Percentiles rank a stretch among this genome's conserved stretches.
phyloP scores from a whole-genome alignment of 2,329 filamentous ascomycete species.

The Cryphonectria parasitica region DNA sequence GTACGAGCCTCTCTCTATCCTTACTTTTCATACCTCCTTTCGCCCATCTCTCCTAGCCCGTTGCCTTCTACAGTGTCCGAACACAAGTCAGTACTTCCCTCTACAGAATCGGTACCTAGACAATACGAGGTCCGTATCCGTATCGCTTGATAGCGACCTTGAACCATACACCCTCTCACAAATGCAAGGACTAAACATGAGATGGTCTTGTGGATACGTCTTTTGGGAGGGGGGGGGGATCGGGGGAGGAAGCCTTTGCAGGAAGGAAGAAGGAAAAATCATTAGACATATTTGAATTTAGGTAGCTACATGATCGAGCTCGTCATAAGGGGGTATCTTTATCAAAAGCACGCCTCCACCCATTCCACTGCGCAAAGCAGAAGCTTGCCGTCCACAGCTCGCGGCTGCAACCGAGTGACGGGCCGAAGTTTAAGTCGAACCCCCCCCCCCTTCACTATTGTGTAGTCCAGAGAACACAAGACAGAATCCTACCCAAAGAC shows the following conservation, averaged over 20 bases:
- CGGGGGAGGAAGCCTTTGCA: background rate
- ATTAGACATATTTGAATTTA: slow-evolving; percentile 1
- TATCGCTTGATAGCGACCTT: background rate
- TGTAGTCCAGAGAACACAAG: background rate
- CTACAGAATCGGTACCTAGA: background rate
- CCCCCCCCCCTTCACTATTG: background rate
- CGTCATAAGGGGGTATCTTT: slow-evolving; percentile 21
- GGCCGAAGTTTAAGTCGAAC: background rate
- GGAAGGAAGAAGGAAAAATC: background rate
- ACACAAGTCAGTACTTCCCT: too few species aligned
- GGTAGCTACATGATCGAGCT: slow-evolving; percentile 14
- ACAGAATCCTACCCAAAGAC: background rate
- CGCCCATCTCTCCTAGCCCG: too few species aligned
- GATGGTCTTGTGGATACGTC: background rate
- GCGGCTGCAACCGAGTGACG: slow-evolving; percentile 4
- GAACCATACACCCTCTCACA: background rate
- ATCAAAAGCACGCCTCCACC: slow-evolving; percentile 17
- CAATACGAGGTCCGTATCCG: background rate
- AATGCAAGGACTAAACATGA: background rate
- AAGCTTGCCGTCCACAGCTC: background rate
- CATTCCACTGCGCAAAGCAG: background rate
- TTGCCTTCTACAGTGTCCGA: too few species aligned
- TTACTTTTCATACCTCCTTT: too few species aligned
- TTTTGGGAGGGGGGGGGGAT: too few species aligned
- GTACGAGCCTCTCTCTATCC: too few species aligned